These are phyloP conservation scores for Anthostomella pinea DNA, from an alignment of 2,329 filamentous ascomycete genomes.

Conservation along the genomic window DNA sequence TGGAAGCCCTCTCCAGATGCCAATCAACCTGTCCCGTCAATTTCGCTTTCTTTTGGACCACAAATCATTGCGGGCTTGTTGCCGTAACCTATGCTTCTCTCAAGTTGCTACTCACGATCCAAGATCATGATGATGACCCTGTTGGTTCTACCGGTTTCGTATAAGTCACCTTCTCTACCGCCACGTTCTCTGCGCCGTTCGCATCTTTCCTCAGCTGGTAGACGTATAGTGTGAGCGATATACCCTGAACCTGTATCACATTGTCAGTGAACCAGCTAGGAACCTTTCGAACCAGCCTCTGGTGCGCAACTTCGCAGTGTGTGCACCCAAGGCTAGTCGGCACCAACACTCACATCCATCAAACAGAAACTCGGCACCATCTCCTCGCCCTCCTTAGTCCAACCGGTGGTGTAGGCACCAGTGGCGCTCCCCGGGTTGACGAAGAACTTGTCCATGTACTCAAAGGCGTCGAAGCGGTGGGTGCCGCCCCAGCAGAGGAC, in stretches of 20 bases:
- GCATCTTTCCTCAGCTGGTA: slow-evolving; percentile 80
- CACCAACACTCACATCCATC: slow-evolving; percentile 80
- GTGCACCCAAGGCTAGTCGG: neutral
- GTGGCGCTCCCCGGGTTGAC: slow-evolving; percentile 67
- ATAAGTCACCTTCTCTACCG: slow-evolving; percentile 83
- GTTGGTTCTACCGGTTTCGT: slow-evolving; percentile 69
- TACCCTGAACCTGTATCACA: slow-evolving; percentile 75
- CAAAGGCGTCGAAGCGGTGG: slow-evolving; percentile 67
- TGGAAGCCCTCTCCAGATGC: no score
- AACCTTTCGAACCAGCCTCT: slow-evolving; percentile 20
- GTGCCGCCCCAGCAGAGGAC: slow-evolving; percentile 68
- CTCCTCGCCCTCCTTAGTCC: slow-evolving; percentile 61
- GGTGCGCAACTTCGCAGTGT: no score
- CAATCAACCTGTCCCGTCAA: no score
- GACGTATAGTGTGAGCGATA: slow-evolving; percentile 92
- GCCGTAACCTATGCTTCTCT: no score
- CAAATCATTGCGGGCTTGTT: no score
- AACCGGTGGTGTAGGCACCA: slow-evolving; percentile 59
- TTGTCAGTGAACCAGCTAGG: slow-evolving; percentile 4
- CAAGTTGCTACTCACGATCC: slow-evolving; percentile 8
- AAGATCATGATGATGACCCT: slow-evolving; percentile 45
- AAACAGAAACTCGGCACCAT: slow-evolving; percentile 89
- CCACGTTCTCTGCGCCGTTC: slow-evolving; percentile 74
- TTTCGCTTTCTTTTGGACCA: no score
- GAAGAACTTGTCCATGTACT: slow-evolving; percentile 74